Conservation (phyloP, 2,329 filamentous ascomycete genomes). For the Ophiostoma perfectum region DNA sequence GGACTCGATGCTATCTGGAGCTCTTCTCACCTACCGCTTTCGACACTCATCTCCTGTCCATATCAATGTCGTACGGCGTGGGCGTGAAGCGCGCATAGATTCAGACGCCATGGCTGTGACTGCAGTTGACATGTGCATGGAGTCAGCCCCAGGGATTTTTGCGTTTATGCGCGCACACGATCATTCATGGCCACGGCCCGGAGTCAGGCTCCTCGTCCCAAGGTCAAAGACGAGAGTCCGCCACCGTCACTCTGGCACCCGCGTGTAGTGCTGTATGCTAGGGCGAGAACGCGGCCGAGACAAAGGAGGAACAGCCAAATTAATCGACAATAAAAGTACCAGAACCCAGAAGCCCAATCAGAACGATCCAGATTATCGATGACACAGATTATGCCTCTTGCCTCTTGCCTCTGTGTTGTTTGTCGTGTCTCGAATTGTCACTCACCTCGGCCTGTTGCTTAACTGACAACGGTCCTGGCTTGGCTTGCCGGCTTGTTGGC, state of each 20-base stretch:
- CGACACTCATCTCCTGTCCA: neutral
- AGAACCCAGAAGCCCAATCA: neutral
- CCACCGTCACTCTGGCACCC: too few species aligned
- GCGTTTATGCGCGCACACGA: neutral
- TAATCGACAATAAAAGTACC: neutral
- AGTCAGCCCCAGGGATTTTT: neutral
- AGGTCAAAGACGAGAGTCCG: too few species aligned
- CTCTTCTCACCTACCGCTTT: neutral
- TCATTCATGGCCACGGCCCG: neutral
- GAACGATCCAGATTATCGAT: neutral
- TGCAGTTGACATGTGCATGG: neutral
- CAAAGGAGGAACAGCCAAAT: neutral
- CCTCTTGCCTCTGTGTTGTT: neutral
- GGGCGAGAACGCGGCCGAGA: neutral
- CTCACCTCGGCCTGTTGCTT: neutral
- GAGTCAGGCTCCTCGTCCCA: too few species aligned
- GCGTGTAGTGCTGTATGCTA: neutral
- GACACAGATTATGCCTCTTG: neutral
- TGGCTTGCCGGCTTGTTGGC: neutral
- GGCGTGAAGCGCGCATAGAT: neutral
- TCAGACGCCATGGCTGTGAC: neutral
- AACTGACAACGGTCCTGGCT: neutral
- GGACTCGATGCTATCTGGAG: neutral
- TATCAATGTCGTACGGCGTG: neutral
- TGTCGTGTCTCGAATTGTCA: neutral